Base-by-base conservation (phyloP, 306 rosid species). In the Dalbergia oliveri region DNA sequence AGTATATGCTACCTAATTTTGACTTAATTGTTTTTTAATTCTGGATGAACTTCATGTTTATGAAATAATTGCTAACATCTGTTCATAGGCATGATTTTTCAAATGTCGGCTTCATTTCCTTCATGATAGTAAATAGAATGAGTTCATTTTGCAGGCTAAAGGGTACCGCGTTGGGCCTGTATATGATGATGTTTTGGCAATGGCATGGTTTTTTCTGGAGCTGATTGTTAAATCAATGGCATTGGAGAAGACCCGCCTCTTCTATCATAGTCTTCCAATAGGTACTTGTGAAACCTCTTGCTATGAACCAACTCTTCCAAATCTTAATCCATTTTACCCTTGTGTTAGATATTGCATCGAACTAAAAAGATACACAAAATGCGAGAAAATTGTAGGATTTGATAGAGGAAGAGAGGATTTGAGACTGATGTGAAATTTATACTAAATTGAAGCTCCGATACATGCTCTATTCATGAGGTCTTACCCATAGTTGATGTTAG, bases 141-240 rank as follows among this genome's bases (percentile, higher is more conserved):
- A 21, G 49, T 70, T 81, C 57, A 31, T 77, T 82, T 70, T 91
- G 89, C 88, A 95, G 99, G 99, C 99, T 73, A 95, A 95, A 89
- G 99, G 99, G 66, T 95, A 95, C 78, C 99, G 99, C 75, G 99
- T 95, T 81, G 99, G 99, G 78, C 99, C 99, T 34, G 99, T 95
- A 19, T 95, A 95, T 79, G 99, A 93, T 87, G 99, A 95, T 84
- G 98, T 95, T 86, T 85, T 95, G 86, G 98, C 99, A 68, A 95
- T 95, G 99, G 96, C 97, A 50, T 95, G 99, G 99, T 93, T 95
- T 86, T 95, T 95, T 84, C 93, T 95, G 79, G 99, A 95, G 88
- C 89, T 95, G 57, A 89, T 93, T 95, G 99, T 91, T 83, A 95
- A 95, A 83, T 95, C 99, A 69, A 93, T 95, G 98, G 99, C 93